Base-by-base conservation (phyloP, 768 basidiomycete species). In the Termitomyces sp. region DNA sequence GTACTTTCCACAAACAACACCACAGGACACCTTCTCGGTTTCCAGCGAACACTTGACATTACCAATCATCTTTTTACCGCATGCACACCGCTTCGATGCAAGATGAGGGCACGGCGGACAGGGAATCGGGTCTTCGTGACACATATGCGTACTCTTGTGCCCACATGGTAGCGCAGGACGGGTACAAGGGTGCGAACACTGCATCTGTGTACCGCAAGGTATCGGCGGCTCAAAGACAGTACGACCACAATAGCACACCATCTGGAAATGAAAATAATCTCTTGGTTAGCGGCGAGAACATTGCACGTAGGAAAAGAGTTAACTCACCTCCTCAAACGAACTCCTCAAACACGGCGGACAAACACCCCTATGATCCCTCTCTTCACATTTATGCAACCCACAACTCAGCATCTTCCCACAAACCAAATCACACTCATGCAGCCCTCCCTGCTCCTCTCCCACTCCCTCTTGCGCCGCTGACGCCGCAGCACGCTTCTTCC, bases 81-180 rank as follows among this genome's bases (percentile, higher is more conserved):
- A 99, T 0, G 91, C 92, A 71, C 97, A 99, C 7, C 70, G 67
- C 71, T 94, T 95, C 32, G 77, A 79, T 0, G 90, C 88, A 48
- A 99, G 76, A 71, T 86, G 89, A 2, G 90, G 86, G 67, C 97
- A 99, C 0, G 94, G 92, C 1, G 96, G 96, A 71, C 97, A 99
- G 0, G 70, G 75, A 7, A 67, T 69, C 12, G 78, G 75, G 55
- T 85, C 85, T 65, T 90, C 89, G 71, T 98, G 97, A 67, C 97
- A 98, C 6, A 80, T 74, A 73, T 98, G 97, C 0, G 81, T 81
- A 0, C 86, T 81, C 62, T 82, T 83, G 67, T 98, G 97, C 0
- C 94, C 96, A 67, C 97, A 99, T 0, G 82, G 68, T 0, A 88
- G 88, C 1, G 84, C 73, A 1, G 88, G 86, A 0, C 80, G 74